Evolutionary conservation across 1,139 yeast genomes (phyloP), one percentile per base, ranked within the genome.

Genomic region (Casaregolazyma suthepensis): DNA sequence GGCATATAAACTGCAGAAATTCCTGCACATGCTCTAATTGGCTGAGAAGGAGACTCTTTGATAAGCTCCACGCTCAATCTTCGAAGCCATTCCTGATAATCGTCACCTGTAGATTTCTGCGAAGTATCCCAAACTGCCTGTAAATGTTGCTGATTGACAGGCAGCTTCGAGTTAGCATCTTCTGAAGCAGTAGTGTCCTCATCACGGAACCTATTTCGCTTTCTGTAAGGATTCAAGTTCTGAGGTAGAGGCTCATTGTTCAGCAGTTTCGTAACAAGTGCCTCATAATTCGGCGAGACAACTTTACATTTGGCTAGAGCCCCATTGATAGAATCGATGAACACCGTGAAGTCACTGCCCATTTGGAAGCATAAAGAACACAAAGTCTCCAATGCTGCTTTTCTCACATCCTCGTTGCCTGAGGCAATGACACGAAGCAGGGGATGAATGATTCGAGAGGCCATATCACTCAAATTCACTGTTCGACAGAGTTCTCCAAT

Each of bases 71-170:
- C 86, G 63, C 95, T 85, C 50, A 94, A 75, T 55, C 94, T 76
- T 53, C 96, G 80, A 59, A 91, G 83, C 99, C 99, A 94, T 65
- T 93, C 99, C 65, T 87, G 91, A 99, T 99, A 94, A 63, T 93
- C 99, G 64, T 91, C 99, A 61, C 85, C 82, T 0, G 97, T 89
- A 46, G 95, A 79, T 59, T 94, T 80, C 61, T 89, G 93, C 29
- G 87, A 82, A 17, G 96, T 87, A 62, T 90, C 96, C 99, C 99
- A 94, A 0, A 94, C 90, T 48, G 81, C 79, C 63, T 87, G 86
- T 59, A 87, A 74, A 5, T 84, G 85, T 52, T 80, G 83, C 58
- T 87, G 91, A 61, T 87, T 85, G 13, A 87, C 89, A 0, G 96
- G 91, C 10, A 91, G 73, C 62, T 88, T 89, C 15, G 86, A 77